Base-by-base conservation (phyloP, 805 yeast species). In the Kluyveromyces dobzhanskii region DNA sequence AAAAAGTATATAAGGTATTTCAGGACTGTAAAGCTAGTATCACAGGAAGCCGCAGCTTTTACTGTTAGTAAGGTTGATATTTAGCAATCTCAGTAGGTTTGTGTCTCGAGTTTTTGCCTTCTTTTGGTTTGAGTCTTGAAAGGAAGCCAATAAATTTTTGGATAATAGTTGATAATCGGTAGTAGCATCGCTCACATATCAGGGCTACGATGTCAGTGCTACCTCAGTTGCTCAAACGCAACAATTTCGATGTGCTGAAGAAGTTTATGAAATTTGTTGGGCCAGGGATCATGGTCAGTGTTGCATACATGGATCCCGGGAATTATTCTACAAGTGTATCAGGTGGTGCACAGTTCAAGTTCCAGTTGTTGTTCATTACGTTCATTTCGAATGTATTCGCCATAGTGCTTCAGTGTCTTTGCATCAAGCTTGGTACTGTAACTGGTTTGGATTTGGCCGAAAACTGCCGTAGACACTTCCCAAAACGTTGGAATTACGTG, bases 291-390 rank as follows among this genome's bases (percentile, higher is more conserved):
- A 76, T 90, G 94, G 94, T 90, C 14, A 73, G 87, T n/a, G 95
- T 90, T 32, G 94, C 97, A 0, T 92, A 88, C 54, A 85, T 92
- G 86, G 97, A 90, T 54, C 97, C 98, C 0, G 98, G 98, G 3
- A 90, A 92, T 61, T 90, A 90, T 61, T 83, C 96, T 10, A 85
- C 97, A 1, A 92, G 92, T 30, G 95, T 90, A 12, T 82, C 92
- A 2, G 92, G 94, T 2, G 95, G 95, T 21, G 83, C 95, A 6
- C 80, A 83, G 32, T 84, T 80, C 57, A 76, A 81, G 53, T 90
- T 80, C 57, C 76, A 82, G 43, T 66, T 88, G 33, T 62, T 90
- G 19, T 87, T 86, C 57, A 76, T 87, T 13, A 72, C 92, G n/a
- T 67, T 87, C 32, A 59, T 88, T 19, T 81, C 95, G 4, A 90